These are phyloP conservation scores for Emericellopsis terricola DNA, from an alignment of 495 filamentous ascomycete species.

Conservation along the genomic window DNA sequence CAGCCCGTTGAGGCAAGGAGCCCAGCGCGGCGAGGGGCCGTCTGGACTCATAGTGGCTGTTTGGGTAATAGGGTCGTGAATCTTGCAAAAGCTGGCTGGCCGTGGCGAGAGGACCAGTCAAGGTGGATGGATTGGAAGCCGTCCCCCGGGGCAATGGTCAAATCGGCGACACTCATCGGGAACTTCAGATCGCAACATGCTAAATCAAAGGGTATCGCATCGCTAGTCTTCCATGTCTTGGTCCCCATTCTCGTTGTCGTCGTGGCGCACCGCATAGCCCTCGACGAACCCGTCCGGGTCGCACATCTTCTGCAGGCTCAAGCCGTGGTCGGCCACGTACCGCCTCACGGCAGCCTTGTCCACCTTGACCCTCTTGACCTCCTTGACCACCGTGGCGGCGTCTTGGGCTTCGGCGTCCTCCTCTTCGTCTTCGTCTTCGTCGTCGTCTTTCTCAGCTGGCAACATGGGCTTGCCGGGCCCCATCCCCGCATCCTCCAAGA, in stretches of 20 bases:
- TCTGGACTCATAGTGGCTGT: no score
- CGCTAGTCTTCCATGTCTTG: background rate
- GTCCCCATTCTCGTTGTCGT: constrained; percentile 11
- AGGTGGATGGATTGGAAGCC: no score
- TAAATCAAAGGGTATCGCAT: no score
- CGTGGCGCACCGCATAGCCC: constrained; percentile 21
- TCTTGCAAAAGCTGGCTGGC: no score
- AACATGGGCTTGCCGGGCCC: constrained; percentile 24
- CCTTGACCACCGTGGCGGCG: constrained; percentile 3
- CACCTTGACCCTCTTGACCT: constrained; percentile 27
- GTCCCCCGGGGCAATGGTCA: no score
- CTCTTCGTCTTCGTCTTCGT: constrained; percentile 1
- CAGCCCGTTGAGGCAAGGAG: no score
- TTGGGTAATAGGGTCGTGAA: no score
- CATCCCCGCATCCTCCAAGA: constrained; percentile 40
- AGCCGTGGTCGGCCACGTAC: constrained; percentile 30
- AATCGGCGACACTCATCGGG: no score
- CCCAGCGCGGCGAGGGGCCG: no score
- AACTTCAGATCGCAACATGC: no score
- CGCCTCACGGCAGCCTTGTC: constrained; percentile 33
- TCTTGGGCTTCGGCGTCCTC: constrained; percentile 8
- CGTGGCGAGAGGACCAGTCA: no score
- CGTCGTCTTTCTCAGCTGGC: constrained; percentile 6
- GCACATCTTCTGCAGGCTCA: constrained; percentile 29
- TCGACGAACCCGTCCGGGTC: constrained; percentile 38